A percentile compares a stretch with the other conserved stretches of the same genome.
phyloP scores from a whole-genome alignment of 106 monocot species.

The Dendrobium catenatum region DNA sequence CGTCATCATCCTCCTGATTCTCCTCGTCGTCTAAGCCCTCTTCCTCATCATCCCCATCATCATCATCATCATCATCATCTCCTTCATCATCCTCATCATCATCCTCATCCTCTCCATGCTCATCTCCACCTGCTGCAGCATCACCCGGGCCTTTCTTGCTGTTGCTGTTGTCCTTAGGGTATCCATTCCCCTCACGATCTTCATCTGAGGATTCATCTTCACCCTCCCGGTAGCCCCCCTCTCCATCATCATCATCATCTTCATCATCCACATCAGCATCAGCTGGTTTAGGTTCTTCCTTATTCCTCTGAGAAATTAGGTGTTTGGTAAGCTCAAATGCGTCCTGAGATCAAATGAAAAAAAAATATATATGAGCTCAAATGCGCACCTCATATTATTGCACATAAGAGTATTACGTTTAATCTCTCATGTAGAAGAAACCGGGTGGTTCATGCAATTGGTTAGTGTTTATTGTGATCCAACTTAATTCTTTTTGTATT shows the following conservation, averaged over 20 bases:
- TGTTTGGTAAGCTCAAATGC: neutral
- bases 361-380: neutral
- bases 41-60: neutral
- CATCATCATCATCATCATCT: neutral
- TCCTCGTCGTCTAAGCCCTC: neutral
- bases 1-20: neutral
- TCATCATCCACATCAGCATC: conserved; percentile 1
- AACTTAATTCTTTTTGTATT: no score
- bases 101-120: neutral
- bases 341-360: neutral
- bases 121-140: neutral
- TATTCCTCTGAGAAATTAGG: neutral
- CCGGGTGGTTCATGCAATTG: no score
- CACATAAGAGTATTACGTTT: no score
- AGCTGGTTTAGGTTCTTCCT: neutral
- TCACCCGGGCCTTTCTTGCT: neutral
- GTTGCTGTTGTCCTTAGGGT: neutral
- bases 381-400: no score
- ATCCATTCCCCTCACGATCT: conserved; percentile 1
- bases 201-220: conserved; percentile 1
- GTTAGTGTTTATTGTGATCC: no score
- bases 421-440: no score
- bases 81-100: neutral
- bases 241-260: conserved; percentile 4
- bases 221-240: neutral